Evolutionary conservation across 2,329 filamentous ascomycete species (phyloP).

Genomic region (Mycocentrospora acerina): DNA sequence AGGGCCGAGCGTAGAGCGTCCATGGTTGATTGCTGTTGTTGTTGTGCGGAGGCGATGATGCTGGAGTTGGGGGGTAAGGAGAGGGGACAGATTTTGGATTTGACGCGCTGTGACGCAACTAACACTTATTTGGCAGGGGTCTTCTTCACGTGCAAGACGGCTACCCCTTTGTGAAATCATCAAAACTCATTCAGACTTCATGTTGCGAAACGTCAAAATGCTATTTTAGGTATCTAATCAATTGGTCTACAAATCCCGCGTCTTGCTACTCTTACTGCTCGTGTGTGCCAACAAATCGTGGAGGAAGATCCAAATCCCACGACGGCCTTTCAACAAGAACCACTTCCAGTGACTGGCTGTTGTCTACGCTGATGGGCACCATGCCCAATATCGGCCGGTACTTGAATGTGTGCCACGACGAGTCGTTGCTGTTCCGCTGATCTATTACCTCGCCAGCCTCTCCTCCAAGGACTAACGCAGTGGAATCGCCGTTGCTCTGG

Average conservation of each 20-base stretch:
- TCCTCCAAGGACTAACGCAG: slow-evolving; percentile 6
- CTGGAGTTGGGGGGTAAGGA: too few species aligned
- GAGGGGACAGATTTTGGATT: slow-evolving; percentile 3
- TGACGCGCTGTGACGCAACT: slow-evolving; percentile 14
- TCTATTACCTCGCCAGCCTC: slow-evolving; percentile 18
- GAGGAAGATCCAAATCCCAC: slow-evolving; percentile 78
- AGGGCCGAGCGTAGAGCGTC: slow-evolving; percentile 47
- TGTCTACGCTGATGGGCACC: slow-evolving; percentile 52
- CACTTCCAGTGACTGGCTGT: slow-evolving; percentile 66
- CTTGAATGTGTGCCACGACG: slow-evolving; percentile 83
- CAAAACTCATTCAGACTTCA: too few species aligned
- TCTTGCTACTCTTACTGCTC: slow-evolving; percentile 21
- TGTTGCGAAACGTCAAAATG: too few species aligned
- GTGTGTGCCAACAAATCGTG: slow-evolving; percentile 55
- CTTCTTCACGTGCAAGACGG: neutral
- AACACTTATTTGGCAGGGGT: slow-evolving; percentile 6
- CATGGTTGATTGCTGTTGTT: slow-evolving; percentile 35
- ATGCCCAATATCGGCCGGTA: slow-evolving; percentile 90
- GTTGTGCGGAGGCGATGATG: slow-evolving; percentile 8
- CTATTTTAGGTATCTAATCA: too few species aligned
- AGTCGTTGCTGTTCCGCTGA: slow-evolving; percentile 25
- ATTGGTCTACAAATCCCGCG: too few species aligned
- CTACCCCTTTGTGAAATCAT: too few species aligned
- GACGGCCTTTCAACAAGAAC: slow-evolving; percentile 84
- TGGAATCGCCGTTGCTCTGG: slow-evolving; percentile 16